phyloP scores from a whole-genome alignment of 768 basidiomycete genomes.

The Sutorius australiensis region DNA sequence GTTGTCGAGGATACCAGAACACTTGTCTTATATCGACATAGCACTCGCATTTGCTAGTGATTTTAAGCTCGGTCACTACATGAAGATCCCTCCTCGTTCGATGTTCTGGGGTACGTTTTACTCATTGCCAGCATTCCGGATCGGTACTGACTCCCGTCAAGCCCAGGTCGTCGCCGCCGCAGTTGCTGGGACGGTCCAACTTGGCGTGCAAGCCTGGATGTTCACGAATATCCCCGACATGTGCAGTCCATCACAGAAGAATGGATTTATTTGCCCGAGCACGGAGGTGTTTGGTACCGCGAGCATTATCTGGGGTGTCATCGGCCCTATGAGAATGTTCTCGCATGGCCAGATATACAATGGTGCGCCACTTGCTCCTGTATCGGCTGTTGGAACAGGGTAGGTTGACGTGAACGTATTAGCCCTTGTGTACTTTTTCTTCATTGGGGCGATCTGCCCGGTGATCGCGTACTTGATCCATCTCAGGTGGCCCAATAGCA shows the following conservation, averaged over 20 bases:
- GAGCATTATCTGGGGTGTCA: conserved; percentile 77
- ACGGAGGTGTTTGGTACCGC: conserved; percentile 78
- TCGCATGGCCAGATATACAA: conserved; percentile 61
- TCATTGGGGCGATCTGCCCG: conserved; percentile 65
- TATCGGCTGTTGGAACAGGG: neutral
- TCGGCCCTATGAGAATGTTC: conserved; percentile 73
- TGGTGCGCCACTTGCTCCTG: conserved; percentile 23
- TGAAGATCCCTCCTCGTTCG: conserved; percentile 62
- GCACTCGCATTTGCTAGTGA: conserved; percentile 66
- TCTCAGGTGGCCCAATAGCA: conserved; percentile 59
- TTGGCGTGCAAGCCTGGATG: conserved; percentile 65
- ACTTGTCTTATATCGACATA: neutral
- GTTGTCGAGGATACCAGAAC: neutral
- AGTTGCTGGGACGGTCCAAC: conserved; percentile 62
- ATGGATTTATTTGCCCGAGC: conserved; percentile 67
- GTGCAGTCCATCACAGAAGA: conserved; percentile 24
- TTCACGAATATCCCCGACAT: conserved; percentile 39
- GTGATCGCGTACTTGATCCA: conserved; percentile 49
- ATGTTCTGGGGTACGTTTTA: conserved; percentile 52
- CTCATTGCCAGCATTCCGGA: neutral
- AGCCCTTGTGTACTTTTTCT: conserved; percentile 70
- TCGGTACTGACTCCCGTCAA: neutral
- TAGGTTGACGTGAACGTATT: neutral
- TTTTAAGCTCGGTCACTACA: conserved; percentile 76
- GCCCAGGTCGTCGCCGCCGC: conserved; percentile 59